Evolutionary conservation across 176 grass and related monocot species (phyloP).

Genomic region (Aegilops sharonensis): DNA sequence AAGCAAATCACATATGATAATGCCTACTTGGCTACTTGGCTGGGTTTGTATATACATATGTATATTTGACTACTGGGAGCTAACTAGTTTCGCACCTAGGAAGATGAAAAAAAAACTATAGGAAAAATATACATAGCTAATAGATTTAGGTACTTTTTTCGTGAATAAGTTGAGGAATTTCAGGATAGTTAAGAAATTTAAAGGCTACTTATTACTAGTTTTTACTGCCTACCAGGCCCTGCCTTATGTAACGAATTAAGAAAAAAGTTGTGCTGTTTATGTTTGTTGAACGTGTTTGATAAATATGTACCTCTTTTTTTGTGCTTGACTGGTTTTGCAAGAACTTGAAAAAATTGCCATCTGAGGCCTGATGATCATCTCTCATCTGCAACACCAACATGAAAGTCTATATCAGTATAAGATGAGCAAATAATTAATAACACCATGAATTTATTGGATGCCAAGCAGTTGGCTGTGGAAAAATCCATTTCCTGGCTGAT

Average conservation of each 20-base stretch:
- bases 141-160: neutral
- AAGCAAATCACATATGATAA: conserved; percentile 49
- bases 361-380: neutral
- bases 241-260: neutral
- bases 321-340: conserved; percentile 17
- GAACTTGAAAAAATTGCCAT: conserved; percentile 28
- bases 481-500: conserved; percentile 9
- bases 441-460: neutral
- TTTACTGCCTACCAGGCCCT: neutral
- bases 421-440: too few relatives aligned
- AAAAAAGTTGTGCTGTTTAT: neutral
- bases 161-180: neutral
- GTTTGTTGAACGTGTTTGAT: neutral
- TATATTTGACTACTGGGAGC: neutral
- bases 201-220: neutral
- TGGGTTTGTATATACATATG: neutral
- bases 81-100: neutral
- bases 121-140: neutral
- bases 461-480: neutral
- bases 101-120: too few relatives aligned
- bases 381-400: conserved; percentile 18
- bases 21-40: neutral
- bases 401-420: neutral
- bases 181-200: neutral
- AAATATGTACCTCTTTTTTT: conserved; percentile 25